Evolutionary conservation across 768 basidiomycete genomes (phyloP).

Genomic region (Infundibulicybe gibba): DNA sequence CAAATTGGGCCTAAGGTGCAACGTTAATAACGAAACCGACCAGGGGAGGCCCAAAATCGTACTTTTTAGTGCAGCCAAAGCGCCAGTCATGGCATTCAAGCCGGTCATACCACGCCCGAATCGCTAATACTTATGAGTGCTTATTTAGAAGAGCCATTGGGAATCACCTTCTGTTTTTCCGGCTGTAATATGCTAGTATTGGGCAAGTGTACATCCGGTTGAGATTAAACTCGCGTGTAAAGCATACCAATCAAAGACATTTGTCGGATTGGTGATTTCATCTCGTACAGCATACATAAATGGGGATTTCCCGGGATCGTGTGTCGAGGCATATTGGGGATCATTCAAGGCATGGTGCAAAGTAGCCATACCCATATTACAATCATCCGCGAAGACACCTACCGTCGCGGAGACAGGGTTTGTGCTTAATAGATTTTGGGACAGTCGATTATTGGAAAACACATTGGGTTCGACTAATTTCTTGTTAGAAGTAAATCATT

Average conservation of each 20-base stretch:
- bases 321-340: slow-evolving; percentile 10
- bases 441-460: slow-evolving; percentile 39
- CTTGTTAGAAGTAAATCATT: too few relatives aligned
- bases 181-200: too few relatives aligned
- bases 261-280: too few relatives aligned
- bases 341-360: slow-evolving; percentile 10
- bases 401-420: slow-evolving; percentile 20
- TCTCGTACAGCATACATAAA: too few relatives aligned
- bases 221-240: background rate
- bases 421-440: slow-evolving; percentile 22
- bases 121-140: slow-evolving; percentile 6
- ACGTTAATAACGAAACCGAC: too few relatives aligned
- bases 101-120: slow-evolving; percentile 31
- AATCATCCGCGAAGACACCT: slow-evolving; percentile 11
- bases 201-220: too few relatives aligned
- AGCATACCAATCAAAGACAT: slow-evolving; percentile 1
- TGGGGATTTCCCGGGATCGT: too few relatives aligned
- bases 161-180: too few relatives aligned
- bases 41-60: slow-evolving; percentile 3
- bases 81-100: slow-evolving; percentile 25
- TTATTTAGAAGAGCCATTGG: slow-evolving; percentile 7
- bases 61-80: slow-evolving; percentile 24
- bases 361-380: slow-evolving; percentile 1
- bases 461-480: slow-evolving; percentile 31
- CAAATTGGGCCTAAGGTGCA: too few relatives aligned